Percentiles rank a stretch among this genome's conserved stretches.
Conservation (phyloP, 2,329 filamentous ascomycete genomes). For the Sclerotinia borealis region DNA sequence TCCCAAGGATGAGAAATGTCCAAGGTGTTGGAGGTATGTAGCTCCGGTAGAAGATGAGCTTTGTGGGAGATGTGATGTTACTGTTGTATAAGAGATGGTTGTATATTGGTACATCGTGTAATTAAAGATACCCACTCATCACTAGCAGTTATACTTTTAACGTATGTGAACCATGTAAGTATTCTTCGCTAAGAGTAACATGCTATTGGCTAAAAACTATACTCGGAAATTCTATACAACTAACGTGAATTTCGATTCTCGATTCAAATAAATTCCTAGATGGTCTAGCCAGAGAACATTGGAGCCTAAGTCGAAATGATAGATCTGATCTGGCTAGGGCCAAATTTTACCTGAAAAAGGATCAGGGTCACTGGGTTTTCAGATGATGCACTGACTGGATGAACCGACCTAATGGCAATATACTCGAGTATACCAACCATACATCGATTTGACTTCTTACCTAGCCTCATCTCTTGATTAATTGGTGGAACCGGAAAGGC, state of each 20-base stretch:
- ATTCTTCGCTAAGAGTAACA: background rate
- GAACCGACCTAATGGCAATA: background rate
- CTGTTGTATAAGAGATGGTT: background rate
- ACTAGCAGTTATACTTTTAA: background rate
- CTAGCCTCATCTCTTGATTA: too few species aligned
- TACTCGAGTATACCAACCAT: too few species aligned
- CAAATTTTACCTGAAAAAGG: background rate
- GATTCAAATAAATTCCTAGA: background rate
- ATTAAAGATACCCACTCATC: constrained; percentile 3
- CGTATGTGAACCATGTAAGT: background rate
- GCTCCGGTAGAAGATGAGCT: constrained; percentile 59
- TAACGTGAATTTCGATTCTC: background rate
- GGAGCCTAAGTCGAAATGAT: too few species aligned
- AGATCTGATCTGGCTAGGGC: too few species aligned
- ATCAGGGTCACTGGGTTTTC: background rate
- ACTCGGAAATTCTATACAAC: background rate
- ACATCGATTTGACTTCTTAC: too few species aligned
- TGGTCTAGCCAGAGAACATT: background rate
- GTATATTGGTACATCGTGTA: background rate
- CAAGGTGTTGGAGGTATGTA: constrained; percentile 82
- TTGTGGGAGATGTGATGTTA: constrained; percentile 62
- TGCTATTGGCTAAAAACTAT: too few species aligned
- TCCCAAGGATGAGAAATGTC: constrained; percentile 62
- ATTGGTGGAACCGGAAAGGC: too few species aligned
- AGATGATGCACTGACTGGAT: background rate